phyloP scores from a whole-genome alignment of 2,329 filamentous ascomycete species.

The Cytospora piceae region DNA sequence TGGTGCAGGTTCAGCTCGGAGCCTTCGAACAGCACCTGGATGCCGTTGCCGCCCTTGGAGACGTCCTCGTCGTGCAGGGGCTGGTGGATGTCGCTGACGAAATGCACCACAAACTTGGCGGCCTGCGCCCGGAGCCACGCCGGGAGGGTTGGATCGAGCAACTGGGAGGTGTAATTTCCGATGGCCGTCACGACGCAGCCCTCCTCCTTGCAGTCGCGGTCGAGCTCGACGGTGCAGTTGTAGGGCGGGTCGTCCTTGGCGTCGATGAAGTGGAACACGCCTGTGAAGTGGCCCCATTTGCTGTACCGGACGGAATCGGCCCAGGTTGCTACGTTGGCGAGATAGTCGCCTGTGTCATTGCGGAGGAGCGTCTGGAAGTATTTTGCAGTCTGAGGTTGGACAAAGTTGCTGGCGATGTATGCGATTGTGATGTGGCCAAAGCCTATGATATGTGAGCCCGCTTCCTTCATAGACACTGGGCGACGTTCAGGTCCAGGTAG shows the following conservation, averaged over 20 bases:
- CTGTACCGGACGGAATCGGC: conserved; percentile 69
- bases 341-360: conserved; percentile 59
- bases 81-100: conserved; percentile 72
- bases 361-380: conserved; percentile 62
- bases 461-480: neutral
- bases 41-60: conserved; percentile 68
- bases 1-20: conserved; percentile 67
- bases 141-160: conserved; percentile 51
- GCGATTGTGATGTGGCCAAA: conserved; percentile 69
- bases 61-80: conserved; percentile 69
- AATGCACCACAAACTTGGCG: conserved; percentile 69
- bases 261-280: conserved; percentile 71
- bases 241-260: conserved; percentile 65
- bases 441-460: conserved; percentile 43
- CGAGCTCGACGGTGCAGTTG: conserved; percentile 59
- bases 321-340: conserved; percentile 68
- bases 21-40: conserved; percentile 65
- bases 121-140: conserved; percentile 57
- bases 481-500: neutral
- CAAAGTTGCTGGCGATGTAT: conserved; percentile 64
- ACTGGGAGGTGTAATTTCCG: conserved; percentile 62
- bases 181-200: conserved; percentile 67
- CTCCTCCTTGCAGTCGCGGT: conserved; percentile 63
- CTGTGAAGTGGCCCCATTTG: conserved; percentile 63
- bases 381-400: conserved; percentile 56